Evolutionary conservation across 2,329 filamentous ascomycete genomes (phyloP).

Genomic region (Fusarium drepaniforme): DNA sequence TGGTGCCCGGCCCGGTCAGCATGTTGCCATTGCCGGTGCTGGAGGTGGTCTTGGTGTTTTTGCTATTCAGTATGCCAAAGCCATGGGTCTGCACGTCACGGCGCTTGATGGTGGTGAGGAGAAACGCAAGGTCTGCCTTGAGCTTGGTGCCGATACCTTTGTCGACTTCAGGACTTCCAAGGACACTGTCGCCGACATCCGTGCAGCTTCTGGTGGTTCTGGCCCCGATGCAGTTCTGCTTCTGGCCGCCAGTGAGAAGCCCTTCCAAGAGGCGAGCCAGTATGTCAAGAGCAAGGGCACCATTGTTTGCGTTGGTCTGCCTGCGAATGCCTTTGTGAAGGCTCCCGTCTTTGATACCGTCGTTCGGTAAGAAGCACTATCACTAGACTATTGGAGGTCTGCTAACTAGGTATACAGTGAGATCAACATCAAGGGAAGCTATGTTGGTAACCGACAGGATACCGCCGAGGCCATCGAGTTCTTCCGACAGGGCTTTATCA

Average conservation of each 20-base stretch:
- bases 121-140: slow-evolving; percentile 77
- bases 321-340: slow-evolving; percentile 81
- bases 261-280: slow-evolving; percentile 89
- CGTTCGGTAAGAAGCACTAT: slow-evolving; percentile 52
- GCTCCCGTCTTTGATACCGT: slow-evolving; percentile 90
- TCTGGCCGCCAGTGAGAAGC: slow-evolving; percentile 86
- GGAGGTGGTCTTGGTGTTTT: slow-evolving; percentile 82
- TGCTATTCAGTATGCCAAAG: slow-evolving; percentile 86
- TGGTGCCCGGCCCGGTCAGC: slow-evolving; percentile 76
- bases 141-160: slow-evolving; percentile 77
- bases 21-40: slow-evolving; percentile 84
- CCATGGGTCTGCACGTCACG: slow-evolving; percentile 83
- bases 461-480: slow-evolving; percentile 89
- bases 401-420: slow-evolving; percentile 62
- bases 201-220: slow-evolving; percentile 76
- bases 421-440: slow-evolving; percentile 89
- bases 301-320: slow-evolving; percentile 87
- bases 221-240: slow-evolving; percentile 89
- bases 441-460: slow-evolving; percentile 90
- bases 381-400: fast-evolving
- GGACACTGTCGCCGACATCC: slow-evolving; percentile 82
- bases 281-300: slow-evolving; percentile 85
- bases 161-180: slow-evolving; percentile 82
- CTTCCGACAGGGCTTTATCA: slow-evolving; percentile 83
- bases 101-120: slow-evolving; percentile 87